phyloP scores from a whole-genome alignment of 495 filamentous ascomycete species.

The Aspergillus baeticus region DNA sequence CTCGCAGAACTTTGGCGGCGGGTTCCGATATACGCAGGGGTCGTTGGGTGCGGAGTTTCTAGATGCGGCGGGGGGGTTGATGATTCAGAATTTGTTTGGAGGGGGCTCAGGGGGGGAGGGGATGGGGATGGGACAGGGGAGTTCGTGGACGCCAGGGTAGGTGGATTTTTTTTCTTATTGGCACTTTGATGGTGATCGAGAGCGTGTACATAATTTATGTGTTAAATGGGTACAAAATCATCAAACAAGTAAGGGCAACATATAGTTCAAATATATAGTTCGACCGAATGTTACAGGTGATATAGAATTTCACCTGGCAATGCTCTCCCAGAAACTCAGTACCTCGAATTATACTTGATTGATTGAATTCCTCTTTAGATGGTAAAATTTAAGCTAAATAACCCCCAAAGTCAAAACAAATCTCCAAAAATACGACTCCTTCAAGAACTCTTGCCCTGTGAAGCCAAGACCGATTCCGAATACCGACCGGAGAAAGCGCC shows the following conservation, averaged over 20 bases:
- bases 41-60: slow-evolving; percentile 21
- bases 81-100: slow-evolving; percentile 25
- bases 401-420: background rate
- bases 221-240: too few relatives aligned
- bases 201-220: too few relatives aligned
- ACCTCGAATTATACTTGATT: background rate
- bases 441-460: background rate
- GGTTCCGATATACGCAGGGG: slow-evolving; percentile 13
- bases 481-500: background rate
- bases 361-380: background rate
- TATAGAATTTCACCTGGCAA: too few relatives aligned
- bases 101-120: slow-evolving; percentile 16
- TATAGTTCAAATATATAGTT: too few relatives aligned
- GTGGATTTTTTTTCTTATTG: too few relatives aligned
- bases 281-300: too few relatives aligned
- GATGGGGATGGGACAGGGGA: background rate
- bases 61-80: slow-evolving; percentile 23
- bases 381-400: background rate
- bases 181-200: too few relatives aligned
- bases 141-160: slow-evolving; percentile 1
- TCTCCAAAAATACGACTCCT: too few relatives aligned
- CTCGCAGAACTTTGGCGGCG: slow-evolving; percentile 13
- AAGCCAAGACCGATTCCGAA: too few relatives aligned
- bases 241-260: too few relatives aligned
- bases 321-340: too few relatives aligned